These are phyloP conservation scores for Tuber calosporum DNA, from an alignment of 495 filamentous ascomycete genomes.

Conservation along the genomic window DNA sequence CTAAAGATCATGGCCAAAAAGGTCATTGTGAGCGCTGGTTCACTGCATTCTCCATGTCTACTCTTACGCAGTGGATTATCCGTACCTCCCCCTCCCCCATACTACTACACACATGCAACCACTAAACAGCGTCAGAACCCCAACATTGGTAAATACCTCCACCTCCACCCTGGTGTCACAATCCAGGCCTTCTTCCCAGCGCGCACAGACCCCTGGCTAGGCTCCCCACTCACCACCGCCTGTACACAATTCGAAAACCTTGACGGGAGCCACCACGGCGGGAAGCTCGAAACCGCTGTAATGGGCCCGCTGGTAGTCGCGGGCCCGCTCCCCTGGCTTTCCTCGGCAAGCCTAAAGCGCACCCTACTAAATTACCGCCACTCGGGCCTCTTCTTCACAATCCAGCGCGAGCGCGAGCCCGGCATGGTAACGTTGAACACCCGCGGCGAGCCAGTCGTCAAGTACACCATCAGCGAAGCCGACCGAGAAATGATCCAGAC, in stretches of 20 bases:
- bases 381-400: slow-evolving; percentile 60
- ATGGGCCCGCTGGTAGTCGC: slow-evolving; percentile 46
- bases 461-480: slow-evolving; percentile 56
- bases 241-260: slow-evolving; percentile 73
- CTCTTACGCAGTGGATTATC: slow-evolving; percentile 58
- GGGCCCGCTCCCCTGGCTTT: slow-evolving; percentile 11
- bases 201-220: slow-evolving; percentile 31
- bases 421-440: slow-evolving; percentile 73
- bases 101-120: neutral
- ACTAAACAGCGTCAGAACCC: slow-evolving; percentile 54
- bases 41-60: slow-evolving; percentile 66
- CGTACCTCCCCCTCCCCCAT: slow-evolving; percentile 5
- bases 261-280: slow-evolving; percentile 74
- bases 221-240: slow-evolving; percentile 65
- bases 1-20: slow-evolving; percentile 55
- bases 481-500: slow-evolving; percentile 63
- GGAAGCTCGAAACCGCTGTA: slow-evolving; percentile 63
- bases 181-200: slow-evolving; percentile 55
- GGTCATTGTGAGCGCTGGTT: slow-evolving; percentile 68
- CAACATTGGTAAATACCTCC: slow-evolving; percentile 77
- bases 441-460: slow-evolving; percentile 53
- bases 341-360: slow-evolving; percentile 53
- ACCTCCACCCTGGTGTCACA: slow-evolving; percentile 67
- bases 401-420: slow-evolving; percentile 63
- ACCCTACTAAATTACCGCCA: slow-evolving; percentile 51